Evolutionary conservation across 305 asterid genomes (phyloP).

Genomic region (Fraxinus albicans): DNA sequence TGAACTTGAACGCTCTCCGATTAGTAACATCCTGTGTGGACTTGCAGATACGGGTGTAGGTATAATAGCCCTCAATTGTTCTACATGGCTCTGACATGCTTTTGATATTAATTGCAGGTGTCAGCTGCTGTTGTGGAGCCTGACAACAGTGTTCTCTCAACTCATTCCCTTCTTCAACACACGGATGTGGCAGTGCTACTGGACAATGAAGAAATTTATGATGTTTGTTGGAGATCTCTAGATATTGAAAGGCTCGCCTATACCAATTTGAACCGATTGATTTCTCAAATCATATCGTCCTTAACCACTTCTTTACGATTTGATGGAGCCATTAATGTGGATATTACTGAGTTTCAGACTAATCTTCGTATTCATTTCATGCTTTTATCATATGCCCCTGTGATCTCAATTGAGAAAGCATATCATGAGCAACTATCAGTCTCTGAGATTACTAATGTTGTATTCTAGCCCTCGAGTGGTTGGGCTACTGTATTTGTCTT

Average conservation of each 20-base stretch:
- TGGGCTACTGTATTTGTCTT: not conserved
- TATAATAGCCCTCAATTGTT: not conserved
- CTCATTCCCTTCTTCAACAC: not conserved
- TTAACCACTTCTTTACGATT: conserved; percentile 49
- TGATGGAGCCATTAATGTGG: conserved; percentile 56
- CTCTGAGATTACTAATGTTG: conserved; percentile 53
- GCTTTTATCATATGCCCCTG: conserved; percentile 52
- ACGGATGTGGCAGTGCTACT: not conserved
- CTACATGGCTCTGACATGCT: not conserved
- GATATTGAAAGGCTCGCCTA: conserved; percentile 56
- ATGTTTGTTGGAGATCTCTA: conserved; percentile 47
- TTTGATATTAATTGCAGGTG: not conserved
- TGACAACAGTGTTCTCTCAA: not conserved
- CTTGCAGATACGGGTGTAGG: not conserved
- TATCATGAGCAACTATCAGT: conserved; percentile 55
- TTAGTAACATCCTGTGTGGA: not conserved
- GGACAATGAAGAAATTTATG: conserved; percentile 56
- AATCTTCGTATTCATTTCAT: conserved; percentile 56
- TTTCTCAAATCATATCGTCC: conserved; percentile 50
- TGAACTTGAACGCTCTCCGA: not conserved
- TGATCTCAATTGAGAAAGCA: conserved; percentile 55
- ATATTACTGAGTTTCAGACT: conserved; percentile 51
- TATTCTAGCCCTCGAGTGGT: conserved; percentile 46
- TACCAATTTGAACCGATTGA: conserved; percentile 46
- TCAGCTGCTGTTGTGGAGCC: not conserved